phyloP scores from a whole-genome alignment of 2,329 filamentous ascomycete species.

The Purpureocillium takamizusanense region DNA sequence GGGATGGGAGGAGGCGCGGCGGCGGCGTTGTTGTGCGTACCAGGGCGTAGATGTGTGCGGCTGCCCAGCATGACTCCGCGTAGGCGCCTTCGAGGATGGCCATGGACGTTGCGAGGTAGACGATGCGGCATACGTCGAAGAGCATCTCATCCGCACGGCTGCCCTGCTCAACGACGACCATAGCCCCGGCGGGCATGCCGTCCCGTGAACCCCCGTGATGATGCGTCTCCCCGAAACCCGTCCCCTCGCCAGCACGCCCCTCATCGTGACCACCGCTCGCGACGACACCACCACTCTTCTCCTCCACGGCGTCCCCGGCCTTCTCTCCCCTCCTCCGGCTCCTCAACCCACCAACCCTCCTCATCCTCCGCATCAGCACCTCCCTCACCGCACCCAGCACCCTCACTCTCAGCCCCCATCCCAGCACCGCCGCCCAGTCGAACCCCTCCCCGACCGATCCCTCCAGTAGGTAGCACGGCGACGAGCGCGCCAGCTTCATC shows the following conservation, averaged over 20 bases:
- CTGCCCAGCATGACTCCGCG: slow-evolving; percentile 14
- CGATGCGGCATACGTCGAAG: slow-evolving; percentile 3
- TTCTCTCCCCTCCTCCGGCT: too few species aligned
- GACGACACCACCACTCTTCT: too few species aligned
- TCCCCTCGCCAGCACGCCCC: too few species aligned
- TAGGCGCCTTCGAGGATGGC: slow-evolving; percentile 19
- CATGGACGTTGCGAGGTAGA: slow-evolving; percentile 16
- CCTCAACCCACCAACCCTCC: too few species aligned
- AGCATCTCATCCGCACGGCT: neutral
- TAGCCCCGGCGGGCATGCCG: too few species aligned
- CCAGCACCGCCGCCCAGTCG: slow-evolving; percentile 5
- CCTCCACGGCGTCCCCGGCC: too few species aligned
- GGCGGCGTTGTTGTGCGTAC: slow-evolving; percentile 2
- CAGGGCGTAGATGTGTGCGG: slow-evolving; percentile 17
- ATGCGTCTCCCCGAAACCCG: too few species aligned
- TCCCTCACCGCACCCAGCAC: neutral
- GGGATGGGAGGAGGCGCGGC: too few species aligned
- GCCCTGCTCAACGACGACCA: too few species aligned
- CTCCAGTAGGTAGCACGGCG: slow-evolving; percentile 25
- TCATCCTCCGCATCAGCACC: slow-evolving; percentile 1
- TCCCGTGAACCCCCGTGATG: too few species aligned
- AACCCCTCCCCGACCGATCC: slow-evolving; percentile 9
- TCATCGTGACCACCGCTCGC: too few species aligned
- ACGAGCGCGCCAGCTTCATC: slow-evolving; percentile 24
- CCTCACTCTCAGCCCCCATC: slow-evolving; percentile 1